Conservation (phyloP, 129 eudicot genomes). For the Daucus carota region DH1_v3.0 NC_030381.2:1163501-1164000, state of each 20-base stretch:
- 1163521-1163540: conserved; percentile 9
- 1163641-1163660: not conserved
- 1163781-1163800: not conserved
- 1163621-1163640: not conserved
- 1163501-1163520: not conserved
- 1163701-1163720: not conserved
- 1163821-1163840: not conserved
- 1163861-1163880: not conserved
- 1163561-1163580: conserved; percentile 82
- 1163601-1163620: conserved; percentile 55
- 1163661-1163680: not conserved
- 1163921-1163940: not conserved
- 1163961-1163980: not conserved
- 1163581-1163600: conserved; percentile 64
- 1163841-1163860: not conserved
- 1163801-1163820: not conserved
- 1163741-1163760: not conserved
- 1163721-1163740: not conserved
- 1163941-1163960: not conserved
- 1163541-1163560: conserved; percentile 88
- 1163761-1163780: not conserved
- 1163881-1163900: not conserved
- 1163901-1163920: not conserved
- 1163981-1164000: not conserved
- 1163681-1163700: not conserved